A percentile compares a stretch with the other conserved stretches of the same genome.
These are phyloP conservation scores for Mixia osmundae DNA, from an alignment of 1,284 basidiomycete species.

Conservation along the genomic window DNA sequence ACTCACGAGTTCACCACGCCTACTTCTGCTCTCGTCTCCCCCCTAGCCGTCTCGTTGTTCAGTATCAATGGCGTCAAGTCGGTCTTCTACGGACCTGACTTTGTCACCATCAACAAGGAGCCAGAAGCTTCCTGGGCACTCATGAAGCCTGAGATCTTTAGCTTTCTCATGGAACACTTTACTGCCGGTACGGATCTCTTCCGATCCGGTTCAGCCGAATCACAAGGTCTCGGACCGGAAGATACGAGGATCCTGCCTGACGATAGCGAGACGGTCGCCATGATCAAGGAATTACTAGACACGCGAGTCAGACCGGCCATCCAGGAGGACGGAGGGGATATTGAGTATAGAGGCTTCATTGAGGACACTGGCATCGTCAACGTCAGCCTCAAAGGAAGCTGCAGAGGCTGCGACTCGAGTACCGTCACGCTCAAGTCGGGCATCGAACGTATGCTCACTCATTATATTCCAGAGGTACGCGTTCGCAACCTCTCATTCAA, in stretches of 20 bases:
- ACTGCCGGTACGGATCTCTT: constrained; percentile 69
- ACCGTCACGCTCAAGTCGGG: constrained; percentile 80
- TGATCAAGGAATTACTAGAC: constrained; percentile 95
- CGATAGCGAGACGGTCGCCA: constrained; percentile 90
- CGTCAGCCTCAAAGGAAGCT: constrained; percentile 86
- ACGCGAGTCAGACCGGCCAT: constrained; percentile 87
- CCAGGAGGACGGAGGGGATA: constrained; percentile 70
- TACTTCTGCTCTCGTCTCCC: constrained; percentile 55
- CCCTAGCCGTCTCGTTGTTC: constrained; percentile 77
- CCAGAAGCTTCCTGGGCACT: constrained; percentile 63
- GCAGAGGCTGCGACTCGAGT: constrained; percentile 76
- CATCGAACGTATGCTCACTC: constrained; percentile 96
- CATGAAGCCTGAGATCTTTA: constrained; percentile 94
- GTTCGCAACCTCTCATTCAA: neutral
- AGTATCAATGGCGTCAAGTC: constrained; percentile 69
- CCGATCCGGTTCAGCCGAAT: constrained; percentile 39
- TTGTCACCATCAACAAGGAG: constrained; percentile 88
- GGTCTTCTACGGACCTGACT: constrained; percentile 93
- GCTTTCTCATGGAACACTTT: constrained; percentile 94
- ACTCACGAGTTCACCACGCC: constrained; percentile 81
- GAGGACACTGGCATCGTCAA: constrained; percentile 32
- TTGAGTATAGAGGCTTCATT: constrained; percentile 30
- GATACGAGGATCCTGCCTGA: constrained; percentile 90
- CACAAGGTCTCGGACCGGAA: constrained; percentile 57
- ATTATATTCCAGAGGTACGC: constrained; percentile 36